Percentiles rank a stretch among this genome's conserved stretches.
Evolutionary conservation across 1,139 yeast species (phyloP).

Genomic region (Wickerhamomyces sp.): DNA sequence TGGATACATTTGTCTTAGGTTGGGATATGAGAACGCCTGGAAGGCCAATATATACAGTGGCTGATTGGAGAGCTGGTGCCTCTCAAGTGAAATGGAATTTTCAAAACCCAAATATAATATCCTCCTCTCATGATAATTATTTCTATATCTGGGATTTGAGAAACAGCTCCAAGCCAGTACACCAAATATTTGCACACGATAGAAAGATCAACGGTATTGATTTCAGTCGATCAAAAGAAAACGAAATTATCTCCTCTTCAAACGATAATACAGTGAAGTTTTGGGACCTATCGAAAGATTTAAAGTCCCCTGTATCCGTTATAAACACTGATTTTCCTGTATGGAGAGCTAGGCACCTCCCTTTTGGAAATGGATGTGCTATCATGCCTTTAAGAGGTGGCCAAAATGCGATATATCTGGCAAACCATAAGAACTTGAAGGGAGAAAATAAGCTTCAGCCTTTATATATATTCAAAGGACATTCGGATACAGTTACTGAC

Average conservation of each 20-base stretch:
- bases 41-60: slow-evolving; percentile 69
- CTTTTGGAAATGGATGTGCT: slow-evolving; percentile 89
- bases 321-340: slow-evolving; percentile 79
- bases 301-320: slow-evolving; percentile 48
- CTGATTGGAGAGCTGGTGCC: slow-evolving; percentile 94
- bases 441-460: slow-evolving; percentile 47
- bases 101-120: slow-evolving; percentile 67
- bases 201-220: slow-evolving; percentile 89
- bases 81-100: slow-evolving; percentile 94
- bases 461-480: slow-evolving; percentile 68
- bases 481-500: slow-evolving; percentile 78
- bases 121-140: slow-evolving; percentile 80
- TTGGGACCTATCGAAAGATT: slow-evolving; percentile 60
- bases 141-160: slow-evolving; percentile 86
- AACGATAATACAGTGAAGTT: slow-evolving; percentile 83
- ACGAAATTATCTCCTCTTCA: slow-evolving; percentile 71
- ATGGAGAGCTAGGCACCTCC: slow-evolving; percentile 81
- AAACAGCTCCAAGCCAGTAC: slow-evolving; percentile 72
- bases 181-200: slow-evolving; percentile 64
- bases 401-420: slow-evolving; percentile 63
- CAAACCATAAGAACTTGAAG: slow-evolving; percentile 43
- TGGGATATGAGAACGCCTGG: slow-evolving; percentile 89
- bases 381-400: slow-evolving; percentile 93
- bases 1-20: slow-evolving; percentile 78
- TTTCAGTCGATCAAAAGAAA: slow-evolving; percentile 58